These are phyloP conservation scores for Chamaecyparis obtusa DNA, from an alignment of 75 land plant species.

Conservation along the genomic window DNA sequence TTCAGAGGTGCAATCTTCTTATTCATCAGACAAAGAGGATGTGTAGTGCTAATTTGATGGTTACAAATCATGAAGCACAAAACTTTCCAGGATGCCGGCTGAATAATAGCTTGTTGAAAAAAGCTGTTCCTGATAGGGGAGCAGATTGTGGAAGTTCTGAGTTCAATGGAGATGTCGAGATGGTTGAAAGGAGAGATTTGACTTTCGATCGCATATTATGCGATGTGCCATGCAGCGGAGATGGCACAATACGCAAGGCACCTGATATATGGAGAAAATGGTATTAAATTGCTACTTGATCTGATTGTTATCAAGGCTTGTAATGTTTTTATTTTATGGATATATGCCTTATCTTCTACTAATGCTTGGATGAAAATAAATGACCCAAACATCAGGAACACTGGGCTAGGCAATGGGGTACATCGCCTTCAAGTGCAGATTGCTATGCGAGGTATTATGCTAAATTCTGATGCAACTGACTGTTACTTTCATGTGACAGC, in stretches of 20 bases:
- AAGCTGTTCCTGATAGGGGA: conserved; percentile 6
- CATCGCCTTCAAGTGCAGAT: conserved; percentile 92
- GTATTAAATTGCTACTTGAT: conserved; percentile 24
- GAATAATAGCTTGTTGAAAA: conserved; percentile 7
- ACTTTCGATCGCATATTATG: conserved; percentile 90
- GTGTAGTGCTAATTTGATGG: conserved; percentile 94
- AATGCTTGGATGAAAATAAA: background rate
- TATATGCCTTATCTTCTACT: conserved; percentile 4
- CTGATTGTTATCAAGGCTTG: background rate
- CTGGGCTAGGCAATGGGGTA: conserved; percentile 87
- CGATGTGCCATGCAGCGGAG: conserved; percentile 99
- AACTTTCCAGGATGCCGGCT: conserved; percentile 74
- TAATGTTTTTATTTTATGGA: background rate
- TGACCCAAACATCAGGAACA: conserved; percentile 54
- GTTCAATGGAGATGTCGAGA: conserved; percentile 5
- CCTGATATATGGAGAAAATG: conserved; percentile 99
- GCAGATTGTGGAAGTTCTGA: background rate
- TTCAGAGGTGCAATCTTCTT: conserved; percentile 92
- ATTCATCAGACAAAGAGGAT: conserved; percentile 98
- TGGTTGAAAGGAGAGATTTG: conserved; percentile 26
- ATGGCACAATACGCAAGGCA: conserved; percentile 97
- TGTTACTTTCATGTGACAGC: background rate
- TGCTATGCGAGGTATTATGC: conserved; percentile 83
- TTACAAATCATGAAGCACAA: conserved; percentile 98
- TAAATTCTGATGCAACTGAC: background rate